These are phyloP conservation scores for Rhizomucor pusillus DNA, from an alignment of 371 early-diverging fungal species.

Conservation along the genomic window DNA sequence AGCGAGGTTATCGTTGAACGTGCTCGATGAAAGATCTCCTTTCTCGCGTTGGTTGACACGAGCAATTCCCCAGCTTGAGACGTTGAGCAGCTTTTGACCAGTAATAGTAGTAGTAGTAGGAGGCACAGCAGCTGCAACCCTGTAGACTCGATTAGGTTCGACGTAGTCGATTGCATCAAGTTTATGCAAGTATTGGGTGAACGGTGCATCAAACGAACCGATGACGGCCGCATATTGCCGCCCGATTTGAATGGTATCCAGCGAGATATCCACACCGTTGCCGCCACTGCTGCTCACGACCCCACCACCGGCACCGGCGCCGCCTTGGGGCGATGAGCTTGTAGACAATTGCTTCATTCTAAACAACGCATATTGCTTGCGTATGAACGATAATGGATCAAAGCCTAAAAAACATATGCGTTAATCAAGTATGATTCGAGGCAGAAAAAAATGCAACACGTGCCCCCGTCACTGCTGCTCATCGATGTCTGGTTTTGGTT, in stretches of 20 bases:
- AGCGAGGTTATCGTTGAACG: slow-evolving; percentile 38
- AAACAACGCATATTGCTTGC: slow-evolving; percentile 14
- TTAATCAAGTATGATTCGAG: not conserved
- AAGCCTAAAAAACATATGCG: not conserved
- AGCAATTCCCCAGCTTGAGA: slow-evolving; percentile 60
- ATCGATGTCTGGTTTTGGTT: not conserved
- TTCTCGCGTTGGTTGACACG: slow-evolving; percentile 48
- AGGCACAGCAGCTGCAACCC: slow-evolving; percentile 5
- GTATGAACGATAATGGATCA: slow-evolving; percentile 13
- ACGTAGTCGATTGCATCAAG: slow-evolving; percentile 48
- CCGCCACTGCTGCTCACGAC: not conserved
- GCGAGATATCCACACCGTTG: not conserved
- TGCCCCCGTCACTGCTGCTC: not conserved
- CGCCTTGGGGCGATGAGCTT: too few relatives aligned
- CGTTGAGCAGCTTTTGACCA: slow-evolving; percentile 19
- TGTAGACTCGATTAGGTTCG: slow-evolving; percentile 45
- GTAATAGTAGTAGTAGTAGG: too few relatives aligned
- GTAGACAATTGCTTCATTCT: slow-evolving; percentile 2
- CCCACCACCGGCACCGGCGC: too few relatives aligned
- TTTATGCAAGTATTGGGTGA: slow-evolving; percentile 26
- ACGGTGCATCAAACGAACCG: slow-evolving; percentile 20
- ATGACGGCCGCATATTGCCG: slow-evolving; percentile 17
- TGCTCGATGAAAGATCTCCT: slow-evolving; percentile 31
- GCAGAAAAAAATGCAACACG: not conserved
- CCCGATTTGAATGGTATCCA: slow-evolving; percentile 18